These are phyloP conservation scores for Sindora glabra DNA, from an alignment of 306 rosid species.

Conservation along the genomic window DNA sequence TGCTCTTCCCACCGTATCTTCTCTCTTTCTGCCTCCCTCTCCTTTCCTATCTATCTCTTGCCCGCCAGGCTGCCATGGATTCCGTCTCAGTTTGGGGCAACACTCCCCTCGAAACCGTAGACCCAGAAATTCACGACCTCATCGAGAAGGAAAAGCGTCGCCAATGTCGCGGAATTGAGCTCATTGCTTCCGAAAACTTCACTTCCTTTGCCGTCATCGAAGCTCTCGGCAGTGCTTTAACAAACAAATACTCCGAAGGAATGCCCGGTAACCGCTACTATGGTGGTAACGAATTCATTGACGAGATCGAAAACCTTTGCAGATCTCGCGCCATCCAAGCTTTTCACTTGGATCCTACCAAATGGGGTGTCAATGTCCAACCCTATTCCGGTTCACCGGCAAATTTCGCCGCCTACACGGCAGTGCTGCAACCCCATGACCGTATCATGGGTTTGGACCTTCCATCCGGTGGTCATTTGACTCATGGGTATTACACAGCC, in stretches of 20 bases:
- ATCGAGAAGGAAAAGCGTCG: slow-evolving; percentile 90
- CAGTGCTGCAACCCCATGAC: slow-evolving; percentile 82
- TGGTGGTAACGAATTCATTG: slow-evolving; percentile 91
- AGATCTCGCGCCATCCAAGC: slow-evolving; percentile 76
- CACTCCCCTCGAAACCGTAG: slow-evolving; percentile 46
- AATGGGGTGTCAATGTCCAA: slow-evolving; percentile 88
- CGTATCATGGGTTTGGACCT: slow-evolving; percentile 92
- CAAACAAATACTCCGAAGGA: slow-evolving; percentile 93
- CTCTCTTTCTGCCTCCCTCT: background rate
- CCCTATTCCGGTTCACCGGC: slow-evolving; percentile 95
- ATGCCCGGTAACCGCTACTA: slow-evolving; percentile 91
- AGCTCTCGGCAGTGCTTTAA: slow-evolving; percentile 78
- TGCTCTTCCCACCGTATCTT: background rate
- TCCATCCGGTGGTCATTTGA: slow-evolving; percentile 84
- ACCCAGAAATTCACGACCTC: slow-evolving; percentile 77
- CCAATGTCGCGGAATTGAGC: slow-evolving; percentile 91
- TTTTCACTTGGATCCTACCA: slow-evolving; percentile 45
- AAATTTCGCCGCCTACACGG: slow-evolving; percentile 93
- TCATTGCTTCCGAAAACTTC: slow-evolving; percentile 87
- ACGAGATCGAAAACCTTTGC: slow-evolving; percentile 77
- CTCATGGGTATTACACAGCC: slow-evolving; percentile 85
- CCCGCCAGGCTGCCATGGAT: too few relatives aligned
- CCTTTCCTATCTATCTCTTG: too few relatives aligned
- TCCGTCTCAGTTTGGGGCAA: slow-evolving; percentile 73
- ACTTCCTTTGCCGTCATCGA: slow-evolving; percentile 94